Evolutionary conservation across 805 yeast genomes (phyloP).

Genomic region (Wickerhamomyces alni): DNA sequence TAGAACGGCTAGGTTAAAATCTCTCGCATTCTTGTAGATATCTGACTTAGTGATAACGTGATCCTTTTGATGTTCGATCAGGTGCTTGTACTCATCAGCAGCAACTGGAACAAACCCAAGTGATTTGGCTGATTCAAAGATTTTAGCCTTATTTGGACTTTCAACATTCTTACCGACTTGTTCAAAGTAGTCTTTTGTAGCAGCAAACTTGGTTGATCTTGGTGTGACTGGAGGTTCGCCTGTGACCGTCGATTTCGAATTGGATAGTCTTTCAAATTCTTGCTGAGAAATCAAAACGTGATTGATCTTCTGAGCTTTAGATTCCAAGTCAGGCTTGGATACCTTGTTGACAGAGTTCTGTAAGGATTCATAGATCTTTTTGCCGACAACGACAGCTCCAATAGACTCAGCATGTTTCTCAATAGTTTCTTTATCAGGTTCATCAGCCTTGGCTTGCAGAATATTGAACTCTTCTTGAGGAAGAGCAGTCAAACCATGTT

Average conservation of each 20-base stretch:
- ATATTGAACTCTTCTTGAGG: conserved; percentile 20
- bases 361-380: conserved; percentile 21
- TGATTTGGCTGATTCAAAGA: conserved; percentile 27
- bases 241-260: neutral
- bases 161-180: conserved; percentile 24
- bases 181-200: conserved; percentile 30
- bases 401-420: conserved; percentile 12
- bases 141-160: conserved; percentile 20
- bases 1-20: conserved; percentile 36
- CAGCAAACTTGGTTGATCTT: conserved; percentile 25
- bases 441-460: conserved; percentile 17
- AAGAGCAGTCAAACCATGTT: conserved; percentile 18
- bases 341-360: conserved; percentile 14
- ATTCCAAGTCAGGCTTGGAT: conserved; percentile 24
- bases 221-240: conserved; percentile 13
- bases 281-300: conserved; percentile 23
- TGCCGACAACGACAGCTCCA: conserved; percentile 19
- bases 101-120: conserved; percentile 29
- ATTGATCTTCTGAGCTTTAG: conserved; percentile 24
- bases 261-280: conserved; percentile 8
- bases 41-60: conserved; percentile 27
- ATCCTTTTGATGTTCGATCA: conserved; percentile 25
- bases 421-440: conserved; percentile 17
- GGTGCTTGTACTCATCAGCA: conserved; percentile 27
- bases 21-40: conserved; percentile 30